Percentiles rank a stretch among this genome's conserved stretches.
These are phyloP conservation scores for Arabis hirsuta DNA, from an alignment of 345 rosid species.

Conservation along the genomic window DNA sequence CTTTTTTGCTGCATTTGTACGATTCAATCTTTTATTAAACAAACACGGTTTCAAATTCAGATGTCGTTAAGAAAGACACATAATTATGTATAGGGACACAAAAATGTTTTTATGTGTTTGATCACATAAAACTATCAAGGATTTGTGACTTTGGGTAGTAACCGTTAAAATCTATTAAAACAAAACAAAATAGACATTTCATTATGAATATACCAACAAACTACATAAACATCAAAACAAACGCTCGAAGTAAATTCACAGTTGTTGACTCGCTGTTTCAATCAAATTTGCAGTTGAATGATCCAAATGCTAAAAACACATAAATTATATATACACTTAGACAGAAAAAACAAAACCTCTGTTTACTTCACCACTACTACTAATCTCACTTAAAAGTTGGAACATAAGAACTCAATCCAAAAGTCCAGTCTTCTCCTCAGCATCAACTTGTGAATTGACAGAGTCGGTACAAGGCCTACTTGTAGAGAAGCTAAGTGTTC, in stretches of 20 bases:
- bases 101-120: neutral
- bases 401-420: slow-evolving; percentile 28
- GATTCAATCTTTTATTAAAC: neutral
- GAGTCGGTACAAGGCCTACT: slow-evolving; percentile 44
- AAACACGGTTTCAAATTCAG: neutral
- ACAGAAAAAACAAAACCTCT: too few relatives aligned
- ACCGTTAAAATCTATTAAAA: too few relatives aligned
- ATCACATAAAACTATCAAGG: neutral
- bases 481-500: slow-evolving; percentile 53
- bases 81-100: neutral
- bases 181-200: too few relatives aligned
- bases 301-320: neutral
- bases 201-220: too few relatives aligned
- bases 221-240: too few relatives aligned
- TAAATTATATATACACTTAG: slow-evolving; percentile 32
- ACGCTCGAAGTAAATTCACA: too few relatives aligned
- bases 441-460: slow-evolving; percentile 38
- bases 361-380: neutral
- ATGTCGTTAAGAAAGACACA: neutral
- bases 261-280: too few relatives aligned
- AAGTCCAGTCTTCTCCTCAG: slow-evolving; percentile 46
- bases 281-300: too few relatives aligned
- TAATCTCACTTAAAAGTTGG: neutral
- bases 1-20: slow-evolving; percentile 8
- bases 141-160: neutral